These are phyloP conservation scores for Seminavis robusta DNA, from an alignment of 108 stramenopile genomes.

Conservation along the genomic window DNA sequence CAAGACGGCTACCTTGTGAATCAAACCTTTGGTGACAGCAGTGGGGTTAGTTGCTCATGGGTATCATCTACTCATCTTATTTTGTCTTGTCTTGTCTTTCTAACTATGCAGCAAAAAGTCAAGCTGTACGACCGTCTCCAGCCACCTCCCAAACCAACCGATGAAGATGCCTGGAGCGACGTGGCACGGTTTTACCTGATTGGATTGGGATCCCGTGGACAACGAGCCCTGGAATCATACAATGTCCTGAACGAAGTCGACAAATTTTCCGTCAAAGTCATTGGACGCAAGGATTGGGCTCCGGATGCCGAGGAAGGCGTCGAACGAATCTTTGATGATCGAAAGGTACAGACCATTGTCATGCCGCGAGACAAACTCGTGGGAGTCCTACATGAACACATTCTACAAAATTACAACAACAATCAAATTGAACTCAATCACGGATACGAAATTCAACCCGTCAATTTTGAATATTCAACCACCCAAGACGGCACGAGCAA, in stretches of 20 bases:
- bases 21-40: neutral
- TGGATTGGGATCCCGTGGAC: constrained; percentile 84
- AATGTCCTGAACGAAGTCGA: constrained; percentile 71
- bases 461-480: constrained; percentile 48
- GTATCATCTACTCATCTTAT: constrained; percentile 1
- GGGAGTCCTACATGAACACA: constrained; percentile 60
- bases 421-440: constrained; percentile 51
- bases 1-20: neutral
- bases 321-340: constrained; percentile 53
- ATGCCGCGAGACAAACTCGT: constrained; percentile 78
- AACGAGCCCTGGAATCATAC: constrained; percentile 60
- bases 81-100: neutral
- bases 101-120: constrained; percentile 28
- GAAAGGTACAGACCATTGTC: constrained; percentile 60
- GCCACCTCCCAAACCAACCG: constrained; percentile 52
- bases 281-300: constrained; percentile 84
- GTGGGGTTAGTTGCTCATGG: neutral
- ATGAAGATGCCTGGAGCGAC: constrained; percentile 58
- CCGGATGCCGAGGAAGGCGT: constrained; percentile 59
- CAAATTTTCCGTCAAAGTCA: constrained; percentile 53
- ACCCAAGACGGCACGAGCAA: neutral
- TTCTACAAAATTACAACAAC: constrained; percentile 41
- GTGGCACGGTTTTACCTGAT: constrained; percentile 59
- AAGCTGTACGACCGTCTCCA: constrained; percentile 58
- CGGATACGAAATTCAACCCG: constrained; percentile 51